Conservation (phyloP, 257 asterid genomes). For the Marsdenia floribunda region DNA sequence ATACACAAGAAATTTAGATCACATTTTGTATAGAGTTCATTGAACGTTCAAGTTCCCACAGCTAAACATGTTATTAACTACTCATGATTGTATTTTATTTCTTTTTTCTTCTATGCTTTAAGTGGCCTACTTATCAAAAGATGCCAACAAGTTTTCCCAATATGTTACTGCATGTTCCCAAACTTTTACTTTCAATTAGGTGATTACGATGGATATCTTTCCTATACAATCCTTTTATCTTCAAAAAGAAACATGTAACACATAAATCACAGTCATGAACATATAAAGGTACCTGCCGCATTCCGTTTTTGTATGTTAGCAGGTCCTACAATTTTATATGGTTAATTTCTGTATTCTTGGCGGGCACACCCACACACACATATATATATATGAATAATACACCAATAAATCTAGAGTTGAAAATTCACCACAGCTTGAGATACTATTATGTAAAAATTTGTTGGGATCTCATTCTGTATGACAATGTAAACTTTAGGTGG, state of each 20-base stretch:
- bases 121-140: not conserved
- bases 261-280: not conserved
- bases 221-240: not conserved
- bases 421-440: conserved; percentile 82
- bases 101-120: not conserved
- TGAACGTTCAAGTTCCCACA: not conserved
- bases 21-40: not conserved
- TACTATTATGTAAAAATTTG: conserved; percentile 81
- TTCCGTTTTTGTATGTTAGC: conserved; percentile 51
- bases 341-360: conserved; percentile 19
- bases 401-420: conserved; percentile 8
- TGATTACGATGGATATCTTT: not conserved
- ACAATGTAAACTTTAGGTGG: conserved; percentile 89
- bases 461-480: conserved; percentile 83
- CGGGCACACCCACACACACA: not conserved
- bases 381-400: not conserved
- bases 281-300: conserved; percentile 52
- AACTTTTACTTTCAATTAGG: not conserved
- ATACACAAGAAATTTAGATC: not conserved
- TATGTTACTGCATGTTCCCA: not conserved
- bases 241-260: not conserved
- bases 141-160: not conserved
- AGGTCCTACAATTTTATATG: conserved; percentile 64
- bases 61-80: not conserved
- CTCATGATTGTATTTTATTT: too few species aligned